phyloP scores from a whole-genome alignment of 2,329 filamentous ascomycete genomes.

The Trichoderma simmonsii region DNA sequence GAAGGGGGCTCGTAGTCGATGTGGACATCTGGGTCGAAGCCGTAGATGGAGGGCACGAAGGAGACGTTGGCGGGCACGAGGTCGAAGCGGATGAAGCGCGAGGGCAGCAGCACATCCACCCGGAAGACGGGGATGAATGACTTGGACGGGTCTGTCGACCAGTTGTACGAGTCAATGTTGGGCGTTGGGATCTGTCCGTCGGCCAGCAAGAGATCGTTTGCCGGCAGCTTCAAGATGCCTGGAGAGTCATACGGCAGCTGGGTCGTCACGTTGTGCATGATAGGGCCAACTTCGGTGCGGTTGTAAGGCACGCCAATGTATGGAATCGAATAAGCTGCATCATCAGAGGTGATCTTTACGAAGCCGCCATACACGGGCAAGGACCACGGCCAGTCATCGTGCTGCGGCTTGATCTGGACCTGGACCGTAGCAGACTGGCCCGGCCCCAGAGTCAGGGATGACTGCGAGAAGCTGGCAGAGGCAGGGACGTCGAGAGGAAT shows the following conservation, averaged over 20 bases:
- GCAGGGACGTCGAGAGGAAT: background rate
- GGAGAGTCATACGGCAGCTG: background rate
- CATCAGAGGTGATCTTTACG: background rate
- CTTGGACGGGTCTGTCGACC: background rate
- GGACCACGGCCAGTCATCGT: background rate
- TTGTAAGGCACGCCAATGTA: background rate
- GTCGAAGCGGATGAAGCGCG: background rate
- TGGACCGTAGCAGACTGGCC: background rate
- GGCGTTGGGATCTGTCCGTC: background rate
- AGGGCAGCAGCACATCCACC: background rate
- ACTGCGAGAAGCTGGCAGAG: background rate
- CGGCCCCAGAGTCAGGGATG: background rate
- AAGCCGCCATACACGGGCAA: background rate
- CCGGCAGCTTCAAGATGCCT: background rate
- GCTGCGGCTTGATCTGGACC: background rate
- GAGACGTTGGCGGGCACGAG: background rate
- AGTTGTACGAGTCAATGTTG: background rate
- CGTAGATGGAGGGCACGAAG: background rate
- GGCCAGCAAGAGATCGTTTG: background rate
- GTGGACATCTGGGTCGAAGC: background rate
- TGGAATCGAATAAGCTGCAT: background rate
- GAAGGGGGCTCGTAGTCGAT: background rate
- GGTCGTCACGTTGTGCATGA: background rate
- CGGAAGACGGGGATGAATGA: background rate
- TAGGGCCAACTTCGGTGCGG: background rate